phyloP scores from a whole-genome alignment of 164 flowering plant genomes.

The Cinnamomum micranthum region DNA sequence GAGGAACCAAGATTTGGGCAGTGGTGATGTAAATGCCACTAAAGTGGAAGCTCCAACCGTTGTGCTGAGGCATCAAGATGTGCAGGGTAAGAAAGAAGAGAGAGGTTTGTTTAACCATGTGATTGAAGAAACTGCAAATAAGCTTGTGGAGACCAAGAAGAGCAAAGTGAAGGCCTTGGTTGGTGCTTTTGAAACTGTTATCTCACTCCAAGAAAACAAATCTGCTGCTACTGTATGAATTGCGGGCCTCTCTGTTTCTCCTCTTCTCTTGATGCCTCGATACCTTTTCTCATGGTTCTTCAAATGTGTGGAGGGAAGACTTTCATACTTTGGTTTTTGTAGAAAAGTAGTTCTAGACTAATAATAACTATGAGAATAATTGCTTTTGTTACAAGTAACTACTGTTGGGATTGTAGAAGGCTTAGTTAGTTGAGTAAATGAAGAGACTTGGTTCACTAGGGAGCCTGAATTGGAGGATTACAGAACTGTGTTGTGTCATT shows the following conservation, averaged over 20 bases:
- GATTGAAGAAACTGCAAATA: constrained; percentile 89
- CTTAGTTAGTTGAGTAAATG: background rate
- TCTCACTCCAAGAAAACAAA: constrained; percentile 69
- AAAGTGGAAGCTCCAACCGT: constrained; percentile 33
- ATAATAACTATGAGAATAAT: background rate
- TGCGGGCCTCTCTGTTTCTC: background rate
- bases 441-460: background rate
- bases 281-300: background rate
- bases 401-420: background rate
- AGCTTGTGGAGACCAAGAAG: constrained; percentile 74
- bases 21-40: constrained; percentile 20
- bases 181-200: constrained; percentile 90
- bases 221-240: constrained; percentile 33
- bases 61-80: constrained; percentile 62
- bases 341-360: too few species aligned
- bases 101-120: constrained; percentile 62
- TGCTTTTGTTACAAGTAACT: background rate
- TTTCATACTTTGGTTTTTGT: background rate
- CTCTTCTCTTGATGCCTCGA: background rate
- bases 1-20: constrained; percentile 29
- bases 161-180: constrained; percentile 94
- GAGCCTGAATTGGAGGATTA: background rate
- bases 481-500: background rate
- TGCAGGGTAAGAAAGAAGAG: constrained; percentile 55
- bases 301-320: background rate